A percentile compares a stretch with the other conserved stretches of the same genome.
These are phyloP conservation scores for Diplodia intermedia DNA, from an alignment of 2,329 filamentous ascomycete genomes.

Conservation along the genomic window DNA sequence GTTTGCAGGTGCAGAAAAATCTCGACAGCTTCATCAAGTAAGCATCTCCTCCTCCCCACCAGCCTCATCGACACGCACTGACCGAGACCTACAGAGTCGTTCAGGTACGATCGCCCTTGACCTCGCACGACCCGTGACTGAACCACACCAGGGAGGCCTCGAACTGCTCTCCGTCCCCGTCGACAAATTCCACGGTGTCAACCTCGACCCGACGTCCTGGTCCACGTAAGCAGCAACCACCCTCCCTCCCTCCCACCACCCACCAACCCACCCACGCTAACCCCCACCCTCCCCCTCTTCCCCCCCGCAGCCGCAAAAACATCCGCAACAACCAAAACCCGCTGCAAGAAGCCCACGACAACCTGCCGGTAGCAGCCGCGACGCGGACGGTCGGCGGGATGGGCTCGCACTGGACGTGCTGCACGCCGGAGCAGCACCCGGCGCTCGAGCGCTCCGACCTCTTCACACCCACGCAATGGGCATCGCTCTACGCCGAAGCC, in stretches of 20 bases:
- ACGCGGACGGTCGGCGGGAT: conserved; percentile 39
- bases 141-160: background rate
- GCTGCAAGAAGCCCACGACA: conserved; percentile 35
- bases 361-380: conserved; percentile 35
- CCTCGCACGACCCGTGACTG: background rate
- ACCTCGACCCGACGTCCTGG: background rate
- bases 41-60: background rate
- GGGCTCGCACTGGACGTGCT: conserved; percentile 40
- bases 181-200: background rate
- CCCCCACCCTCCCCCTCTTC: too few relatives aligned
- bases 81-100: background rate
- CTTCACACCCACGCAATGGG: conserved; percentile 6
- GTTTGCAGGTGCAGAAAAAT: conserved; percentile 36
- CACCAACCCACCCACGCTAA: too few relatives aligned
- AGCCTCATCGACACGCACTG: background rate
- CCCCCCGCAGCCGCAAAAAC: background rate
- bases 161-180: background rate
- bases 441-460: conserved; percentile 16
- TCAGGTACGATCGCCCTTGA: background rate
- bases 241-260: too few relatives aligned
- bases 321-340: background rate
- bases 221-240: background rate
- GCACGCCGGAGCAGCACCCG: conserved; percentile 33
- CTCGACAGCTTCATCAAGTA: conserved; percentile 35
- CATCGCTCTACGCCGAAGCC: background rate